Percentiles rank a stretch among this genome's conserved stretches.
Evolutionary conservation across 495 filamentous ascomycete genomes (phyloP).

Genomic region (Neurospora sp.): DNA sequence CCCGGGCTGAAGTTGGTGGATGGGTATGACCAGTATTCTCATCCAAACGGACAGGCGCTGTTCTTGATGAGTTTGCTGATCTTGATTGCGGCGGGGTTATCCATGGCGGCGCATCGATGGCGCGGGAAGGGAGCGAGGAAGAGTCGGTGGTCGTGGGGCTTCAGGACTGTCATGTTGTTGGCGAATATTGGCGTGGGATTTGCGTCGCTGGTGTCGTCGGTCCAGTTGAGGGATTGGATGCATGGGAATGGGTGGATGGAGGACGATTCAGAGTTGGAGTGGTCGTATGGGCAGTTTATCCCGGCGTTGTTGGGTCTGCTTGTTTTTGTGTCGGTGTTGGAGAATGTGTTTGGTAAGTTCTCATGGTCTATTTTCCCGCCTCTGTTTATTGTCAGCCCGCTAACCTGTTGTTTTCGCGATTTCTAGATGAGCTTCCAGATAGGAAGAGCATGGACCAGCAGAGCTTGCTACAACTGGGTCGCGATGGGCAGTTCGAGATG

Average conservation of each 20-base stretch:
- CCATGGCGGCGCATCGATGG: not conserved
- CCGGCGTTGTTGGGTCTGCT: not conserved
- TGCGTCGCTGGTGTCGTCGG: not conserved
- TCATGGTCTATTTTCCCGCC: not conserved
- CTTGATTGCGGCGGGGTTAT: not conserved
- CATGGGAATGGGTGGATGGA: not conserved
- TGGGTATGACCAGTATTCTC: not conserved
- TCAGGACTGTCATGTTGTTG: not conserved
- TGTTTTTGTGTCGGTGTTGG: not conserved
- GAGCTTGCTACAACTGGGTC: not conserved
- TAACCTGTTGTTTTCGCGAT: not conserved
- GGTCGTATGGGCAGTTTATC: not conserved
- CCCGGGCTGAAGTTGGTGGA: not conserved
- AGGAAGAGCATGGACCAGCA: not conserved
- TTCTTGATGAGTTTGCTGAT: not conserved
- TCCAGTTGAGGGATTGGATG: not conserved
- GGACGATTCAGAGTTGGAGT: not conserved
- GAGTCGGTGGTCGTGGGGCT: not conserved
- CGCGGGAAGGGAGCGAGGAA: not conserved
- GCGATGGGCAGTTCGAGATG: not conserved
- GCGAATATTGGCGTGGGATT: not conserved
- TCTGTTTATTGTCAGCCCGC: not conserved
- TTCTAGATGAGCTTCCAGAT: not conserved
- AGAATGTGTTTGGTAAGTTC: not conserved
- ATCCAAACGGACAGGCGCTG: not conserved